Conservation (phyloP, 805 yeast genomes). For the Wickerhamiella bombiphila region DNA sequence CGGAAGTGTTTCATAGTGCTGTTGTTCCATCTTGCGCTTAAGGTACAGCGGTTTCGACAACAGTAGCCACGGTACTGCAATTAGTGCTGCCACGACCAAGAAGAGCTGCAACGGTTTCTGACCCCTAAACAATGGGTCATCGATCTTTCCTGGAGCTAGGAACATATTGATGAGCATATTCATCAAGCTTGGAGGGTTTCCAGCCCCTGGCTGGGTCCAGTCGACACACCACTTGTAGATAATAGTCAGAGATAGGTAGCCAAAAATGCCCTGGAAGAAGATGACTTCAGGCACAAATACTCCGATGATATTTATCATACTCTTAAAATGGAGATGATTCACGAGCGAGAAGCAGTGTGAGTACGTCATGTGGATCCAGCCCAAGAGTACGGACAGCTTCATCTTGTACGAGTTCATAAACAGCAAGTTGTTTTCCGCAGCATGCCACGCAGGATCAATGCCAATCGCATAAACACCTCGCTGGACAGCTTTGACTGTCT, state of each 20-base stretch:
- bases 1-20: constrained; percentile 36
- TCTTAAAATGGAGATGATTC: constrained; percentile 55
- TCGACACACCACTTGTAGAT: constrained; percentile 89
- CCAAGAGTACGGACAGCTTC: constrained; percentile 92
- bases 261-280: constrained; percentile 94
- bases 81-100: constrained; percentile 57
- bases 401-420: constrained; percentile 93
- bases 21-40: constrained; percentile 30
- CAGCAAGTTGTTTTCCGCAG: constrained; percentile 78
- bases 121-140: constrained; percentile 64
- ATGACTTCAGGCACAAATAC: constrained; percentile 88
- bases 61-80: constrained; percentile 87
- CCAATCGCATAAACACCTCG: constrained; percentile 64
- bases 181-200: constrained; percentile 85
- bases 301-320: constrained; percentile 70
- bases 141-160: constrained; percentile 77
- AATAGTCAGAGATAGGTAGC: constrained; percentile 73
- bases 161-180: constrained; percentile 96
- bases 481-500: constrained; percentile 48
- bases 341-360: constrained; percentile 73
- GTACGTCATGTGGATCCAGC: constrained; percentile 87
- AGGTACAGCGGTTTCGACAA: constrained; percentile 68
- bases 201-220: constrained; percentile 63
- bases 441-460: constrained; percentile 92
- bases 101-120: constrained; percentile 65